phyloP scores from a whole-genome alignment of 371 early-diverging fungal species.

The Mortierella sp. region DNA sequence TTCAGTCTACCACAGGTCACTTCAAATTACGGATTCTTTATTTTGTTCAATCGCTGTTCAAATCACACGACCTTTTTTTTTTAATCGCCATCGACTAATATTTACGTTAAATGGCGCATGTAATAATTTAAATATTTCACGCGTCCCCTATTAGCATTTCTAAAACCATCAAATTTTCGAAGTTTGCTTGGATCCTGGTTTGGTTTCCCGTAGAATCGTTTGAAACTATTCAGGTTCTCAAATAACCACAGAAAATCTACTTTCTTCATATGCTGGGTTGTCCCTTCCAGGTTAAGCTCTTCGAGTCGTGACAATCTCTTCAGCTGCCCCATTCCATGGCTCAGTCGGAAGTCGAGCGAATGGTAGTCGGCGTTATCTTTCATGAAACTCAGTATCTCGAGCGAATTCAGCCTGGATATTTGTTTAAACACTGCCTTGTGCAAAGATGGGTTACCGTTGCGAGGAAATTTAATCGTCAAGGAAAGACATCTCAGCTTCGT shows the following conservation, averaged over 20 bases:
- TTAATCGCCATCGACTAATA: too few species aligned
- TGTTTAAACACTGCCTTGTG: not conserved
- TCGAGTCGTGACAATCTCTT: not conserved
- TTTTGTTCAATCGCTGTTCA: too few species aligned
- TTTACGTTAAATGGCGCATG: too few species aligned
- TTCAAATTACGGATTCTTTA: too few species aligned
- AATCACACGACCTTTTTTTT: too few species aligned
- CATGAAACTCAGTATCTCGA: not conserved
- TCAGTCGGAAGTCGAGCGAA: not conserved
- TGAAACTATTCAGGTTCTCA: not conserved
- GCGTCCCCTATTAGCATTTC: too few species aligned
- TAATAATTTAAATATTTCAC: too few species aligned
- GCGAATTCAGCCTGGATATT: not conserved
- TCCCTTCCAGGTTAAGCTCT: not conserved
- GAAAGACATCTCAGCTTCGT: not conserved
- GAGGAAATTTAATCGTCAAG: not conserved
- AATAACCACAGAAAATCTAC: not conserved
- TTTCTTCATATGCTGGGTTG: not conserved
- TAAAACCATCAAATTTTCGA: not conserved
- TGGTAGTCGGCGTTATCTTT: not conserved
- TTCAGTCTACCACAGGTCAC: too few species aligned
- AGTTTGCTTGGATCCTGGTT: not conserved
- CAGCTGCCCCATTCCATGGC: not conserved
- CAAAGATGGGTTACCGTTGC: not conserved
- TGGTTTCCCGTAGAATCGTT: not conserved